phyloP scores from a whole-genome alignment of 2,329 filamentous ascomycete genomes.

The Fusarium tupiense region DNA sequence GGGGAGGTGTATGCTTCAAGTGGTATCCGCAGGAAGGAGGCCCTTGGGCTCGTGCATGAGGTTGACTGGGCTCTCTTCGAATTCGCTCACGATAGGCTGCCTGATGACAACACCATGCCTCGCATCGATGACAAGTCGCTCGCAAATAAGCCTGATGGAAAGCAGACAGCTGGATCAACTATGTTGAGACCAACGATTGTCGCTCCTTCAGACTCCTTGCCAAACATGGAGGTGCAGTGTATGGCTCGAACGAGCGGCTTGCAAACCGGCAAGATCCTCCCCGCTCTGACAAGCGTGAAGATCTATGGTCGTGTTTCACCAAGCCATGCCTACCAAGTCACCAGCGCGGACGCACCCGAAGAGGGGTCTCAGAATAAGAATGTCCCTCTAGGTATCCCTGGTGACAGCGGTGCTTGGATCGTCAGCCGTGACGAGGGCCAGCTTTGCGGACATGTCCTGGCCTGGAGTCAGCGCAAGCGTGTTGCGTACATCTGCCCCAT shows the following conservation, averaged over 20 bases:
- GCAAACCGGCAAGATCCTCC: conserved; percentile 80
- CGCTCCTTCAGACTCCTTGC: conserved; percentile 69
- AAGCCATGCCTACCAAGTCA: conserved; percentile 74
- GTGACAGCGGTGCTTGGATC: conserved; percentile 94
- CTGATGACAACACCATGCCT: conserved; percentile 77
- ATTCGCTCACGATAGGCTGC: conserved; percentile 76
- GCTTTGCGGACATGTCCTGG: conserved; percentile 89
- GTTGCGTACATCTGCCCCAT: conserved; percentile 95
- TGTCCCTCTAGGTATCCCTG: conserved; percentile 73
- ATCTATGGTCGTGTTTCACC: conserved; percentile 86
- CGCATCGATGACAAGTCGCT: conserved; percentile 26
- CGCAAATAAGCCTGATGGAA: conserved; percentile 8
- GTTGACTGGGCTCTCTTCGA: conserved; percentile 95
- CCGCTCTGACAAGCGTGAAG: conserved; percentile 83
- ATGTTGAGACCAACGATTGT: conserved; percentile 65
- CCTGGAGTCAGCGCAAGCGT: conserved; percentile 82
- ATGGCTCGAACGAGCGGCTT: conserved; percentile 88
- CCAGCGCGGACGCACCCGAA: conserved; percentile 49
- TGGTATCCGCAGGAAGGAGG: conserved; percentile 80
- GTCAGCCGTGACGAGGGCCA: conserved; percentile 81
- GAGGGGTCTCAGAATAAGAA: conserved; percentile 31
- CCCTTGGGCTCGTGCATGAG: conserved; percentile 81
- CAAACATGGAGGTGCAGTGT: conserved; percentile 84
- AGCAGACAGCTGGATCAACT: conserved; percentile 43
- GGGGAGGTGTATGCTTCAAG: conserved; percentile 91